Evolutionary conservation across 768 basidiomycete species (phyloP).

Genomic region (Calocybe gangraenosa): DNA sequence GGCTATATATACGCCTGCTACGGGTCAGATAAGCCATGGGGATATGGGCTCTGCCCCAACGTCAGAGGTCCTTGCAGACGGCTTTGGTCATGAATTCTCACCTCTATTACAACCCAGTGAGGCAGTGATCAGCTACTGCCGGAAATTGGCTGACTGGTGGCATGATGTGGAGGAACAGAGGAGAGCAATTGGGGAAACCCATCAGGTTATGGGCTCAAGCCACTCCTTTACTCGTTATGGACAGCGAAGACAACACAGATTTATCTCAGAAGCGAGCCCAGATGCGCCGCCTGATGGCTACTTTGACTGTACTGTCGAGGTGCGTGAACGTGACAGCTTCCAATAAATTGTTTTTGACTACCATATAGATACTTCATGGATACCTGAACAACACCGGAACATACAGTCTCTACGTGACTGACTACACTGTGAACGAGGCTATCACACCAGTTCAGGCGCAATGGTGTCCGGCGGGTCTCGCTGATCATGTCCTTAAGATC

Average conservation of each 20-base stretch:
- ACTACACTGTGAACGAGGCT: slow-evolving; percentile 48
- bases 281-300: slow-evolving; percentile 40
- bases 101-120: slow-evolving; percentile 40
- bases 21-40: slow-evolving; percentile 33
- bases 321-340: slow-evolving; percentile 19
- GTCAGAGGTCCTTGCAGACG: slow-evolving; percentile 28
- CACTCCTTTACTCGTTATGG: slow-evolving; percentile 7
- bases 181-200: slow-evolving; percentile 7
- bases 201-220: slow-evolving; percentile 18
- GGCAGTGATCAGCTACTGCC: slow-evolving; percentile 40
- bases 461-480: slow-evolving; percentile 47
- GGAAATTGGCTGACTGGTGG: slow-evolving; percentile 49
- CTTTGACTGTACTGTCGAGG: slow-evolving; percentile 65
- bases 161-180: slow-evolving; percentile 24
- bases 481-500: slow-evolving; percentile 44
- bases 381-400: slow-evolving; percentile 33
- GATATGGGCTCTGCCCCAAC: slow-evolving; percentile 32
- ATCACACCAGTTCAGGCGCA: slow-evolving; percentile 28
- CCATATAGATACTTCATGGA: slow-evolving; percentile 43
- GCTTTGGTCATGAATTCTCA: slow-evolving; percentile 35
- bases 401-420: slow-evolving; percentile 57
- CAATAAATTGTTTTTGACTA: background rate
- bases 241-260: slow-evolving; percentile 32
- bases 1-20: slow-evolving; percentile 46
- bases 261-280: slow-evolving; percentile 49